Conservation (phyloP, 1,284 basidiomycete genomes). For the Apiotrichum veenhuisii region DNA sequence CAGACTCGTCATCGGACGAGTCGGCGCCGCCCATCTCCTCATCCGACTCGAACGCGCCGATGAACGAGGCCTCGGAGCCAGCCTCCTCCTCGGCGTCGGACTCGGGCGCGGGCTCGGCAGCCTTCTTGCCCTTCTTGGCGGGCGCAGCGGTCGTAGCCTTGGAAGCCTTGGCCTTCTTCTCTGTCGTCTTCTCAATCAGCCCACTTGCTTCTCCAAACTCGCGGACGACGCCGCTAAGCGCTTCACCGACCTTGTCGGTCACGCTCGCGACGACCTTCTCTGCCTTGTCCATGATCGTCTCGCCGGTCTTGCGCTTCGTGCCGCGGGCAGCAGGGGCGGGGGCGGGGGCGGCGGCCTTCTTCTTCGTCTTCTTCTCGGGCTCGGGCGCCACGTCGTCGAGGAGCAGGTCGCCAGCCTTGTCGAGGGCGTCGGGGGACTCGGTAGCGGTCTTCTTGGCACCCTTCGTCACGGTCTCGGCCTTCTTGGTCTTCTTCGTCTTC, state of each 20-base stretch:
- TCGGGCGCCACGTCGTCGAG: constrained; percentile 30
- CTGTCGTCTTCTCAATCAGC: constrained; percentile 18
- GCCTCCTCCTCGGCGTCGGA: constrained; percentile 26
- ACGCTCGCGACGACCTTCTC: constrained; percentile 29
- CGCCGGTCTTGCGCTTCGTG: constrained; percentile 44
- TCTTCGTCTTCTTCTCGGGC: constrained; percentile 15
- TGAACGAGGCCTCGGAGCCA: constrained; percentile 52
- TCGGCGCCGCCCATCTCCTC: constrained; percentile 60
- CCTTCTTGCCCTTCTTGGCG: constrained; percentile 27
- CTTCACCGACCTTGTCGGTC: constrained; percentile 26
- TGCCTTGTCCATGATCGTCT: constrained; percentile 37
- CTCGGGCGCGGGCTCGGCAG: constrained; percentile 23
- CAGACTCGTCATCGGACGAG: constrained; percentile 73
- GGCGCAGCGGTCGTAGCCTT: constrained; percentile 13
- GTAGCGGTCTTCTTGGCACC: constrained; percentile 6
- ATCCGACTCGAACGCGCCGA: constrained; percentile 62
- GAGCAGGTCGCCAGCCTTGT: constrained; percentile 37
- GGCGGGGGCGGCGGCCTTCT: constrained; percentile 21
- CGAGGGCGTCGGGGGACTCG: constrained; percentile 25
- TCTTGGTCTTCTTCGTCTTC: constrained; percentile 14
- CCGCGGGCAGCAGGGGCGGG: constrained; percentile 5
- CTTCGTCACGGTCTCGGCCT: constrained; percentile 9
- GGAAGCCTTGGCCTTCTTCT: constrained; percentile 16
- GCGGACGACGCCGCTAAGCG: constrained; percentile 11
- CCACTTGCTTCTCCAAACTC: constrained; percentile 18